These are phyloP conservation scores for Corylus americana DNA, from an alignment of 306 rosid species.

Conservation along the genomic window DNA sequence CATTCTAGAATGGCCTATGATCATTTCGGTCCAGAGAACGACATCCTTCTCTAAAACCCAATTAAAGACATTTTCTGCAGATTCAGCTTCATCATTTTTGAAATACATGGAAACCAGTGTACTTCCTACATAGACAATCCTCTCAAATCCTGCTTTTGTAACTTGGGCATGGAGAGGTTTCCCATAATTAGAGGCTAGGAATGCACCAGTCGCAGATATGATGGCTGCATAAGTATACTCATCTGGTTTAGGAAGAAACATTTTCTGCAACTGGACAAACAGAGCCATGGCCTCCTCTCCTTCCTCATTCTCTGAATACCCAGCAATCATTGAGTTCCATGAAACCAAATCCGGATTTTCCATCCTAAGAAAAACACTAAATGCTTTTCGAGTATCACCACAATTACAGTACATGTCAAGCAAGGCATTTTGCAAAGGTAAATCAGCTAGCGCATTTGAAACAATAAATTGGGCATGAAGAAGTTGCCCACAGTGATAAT, in stretches of 20 bases:
- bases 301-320: constrained; percentile 63
- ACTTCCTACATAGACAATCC: constrained; percentile 66
- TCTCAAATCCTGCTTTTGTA: constrained; percentile 56
- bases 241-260: constrained; percentile 53
- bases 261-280: constrained; percentile 46
- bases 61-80: constrained; percentile 52
- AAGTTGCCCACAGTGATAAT: constrained; percentile 47
- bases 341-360: constrained; percentile 63
- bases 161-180: constrained; percentile 73
- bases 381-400: constrained; percentile 51
- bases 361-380: constrained; percentile 47
- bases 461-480: constrained; percentile 61
- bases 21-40: constrained; percentile 88
- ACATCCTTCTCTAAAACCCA: constrained; percentile 60
- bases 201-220: constrained; percentile 48
- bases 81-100: constrained; percentile 55
- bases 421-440: constrained; percentile 67
- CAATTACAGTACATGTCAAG: constrained; percentile 79
- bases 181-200: constrained; percentile 45
- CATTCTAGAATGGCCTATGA: constrained; percentile 61
- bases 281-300: constrained; percentile 56
- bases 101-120: constrained; percentile 75
- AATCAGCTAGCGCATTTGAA: constrained; percentile 48
- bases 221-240: constrained; percentile 69
- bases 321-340: constrained; percentile 86